Conservation (phyloP, 2,329 filamentous ascomycete species). For the Zymoseptoria tritici region DNA sequence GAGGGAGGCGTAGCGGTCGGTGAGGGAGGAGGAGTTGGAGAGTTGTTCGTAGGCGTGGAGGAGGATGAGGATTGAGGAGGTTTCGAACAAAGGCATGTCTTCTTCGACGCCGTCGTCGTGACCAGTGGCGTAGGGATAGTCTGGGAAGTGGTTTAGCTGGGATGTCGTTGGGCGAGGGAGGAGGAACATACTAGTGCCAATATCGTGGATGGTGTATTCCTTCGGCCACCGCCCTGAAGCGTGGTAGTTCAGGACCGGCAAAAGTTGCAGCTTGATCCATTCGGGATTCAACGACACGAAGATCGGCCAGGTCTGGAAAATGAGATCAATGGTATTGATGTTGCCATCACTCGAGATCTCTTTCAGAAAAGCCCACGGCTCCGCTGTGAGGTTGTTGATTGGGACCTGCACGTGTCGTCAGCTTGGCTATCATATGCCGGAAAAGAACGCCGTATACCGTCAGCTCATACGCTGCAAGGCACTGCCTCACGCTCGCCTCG, state of each 20-base stretch:
- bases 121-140: conserved; percentile 23
- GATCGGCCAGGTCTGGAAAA: conserved; percentile 27
- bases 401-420: conserved; percentile 11
- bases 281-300: conserved; percentile 23
- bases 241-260: conserved; percentile 19
- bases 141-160: not conserved
- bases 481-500: conserved; percentile 23
- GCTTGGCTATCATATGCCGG: not conserved
- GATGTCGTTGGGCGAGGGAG: not conserved
- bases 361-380: conserved; percentile 43
- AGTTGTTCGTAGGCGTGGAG: conserved; percentile 50
- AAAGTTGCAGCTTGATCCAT: conserved; percentile 15
- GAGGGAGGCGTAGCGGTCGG: conserved; percentile 42
- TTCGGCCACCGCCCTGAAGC: conserved; percentile 19
- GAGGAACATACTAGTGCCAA: conserved; percentile 9
- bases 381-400: conserved; percentile 10
- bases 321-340: conserved; percentile 28
- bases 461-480: conserved; percentile 22
- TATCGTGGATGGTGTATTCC: conserved; percentile 20
- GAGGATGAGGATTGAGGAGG: conserved; percentile 50
- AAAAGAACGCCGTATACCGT: conserved; percentile 8
- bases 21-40: conserved; percentile 42
- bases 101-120: conserved; percentile 37
- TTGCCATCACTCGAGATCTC: conserved; percentile 44
- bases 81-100: conserved; percentile 38